These are phyloP conservation scores for Gossypium laxum DNA, from an alignment of 441 rosid genomes.

Conservation along the genomic window DNA sequence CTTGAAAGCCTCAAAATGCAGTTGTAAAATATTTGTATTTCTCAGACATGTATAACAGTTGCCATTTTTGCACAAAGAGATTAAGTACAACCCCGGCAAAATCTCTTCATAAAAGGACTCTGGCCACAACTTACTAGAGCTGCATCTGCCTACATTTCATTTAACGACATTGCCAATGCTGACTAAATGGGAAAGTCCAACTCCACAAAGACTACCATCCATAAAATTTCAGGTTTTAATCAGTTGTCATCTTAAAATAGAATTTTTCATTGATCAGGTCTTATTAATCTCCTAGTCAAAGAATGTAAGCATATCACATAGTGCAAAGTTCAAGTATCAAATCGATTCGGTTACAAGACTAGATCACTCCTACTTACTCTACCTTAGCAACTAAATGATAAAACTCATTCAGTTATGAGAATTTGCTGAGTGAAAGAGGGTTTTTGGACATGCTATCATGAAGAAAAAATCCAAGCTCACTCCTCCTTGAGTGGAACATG, in stretches of 20 bases:
- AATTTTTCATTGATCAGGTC: background rate
- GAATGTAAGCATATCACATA: background rate
- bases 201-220: background rate
- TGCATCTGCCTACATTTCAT: background rate
- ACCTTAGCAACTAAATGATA: background rate
- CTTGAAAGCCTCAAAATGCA: background rate
- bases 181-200: background rate
- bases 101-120: background rate
- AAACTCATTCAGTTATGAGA: slow-evolving; percentile 4
- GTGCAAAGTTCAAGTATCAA: background rate
- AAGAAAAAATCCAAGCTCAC: background rate
- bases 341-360: background rate
- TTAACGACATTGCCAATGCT: background rate
- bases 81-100: background rate
- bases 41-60: too few relatives aligned
- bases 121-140: background rate
- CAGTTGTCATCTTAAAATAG: background rate
- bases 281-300: slow-evolving; percentile 6
- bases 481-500: slow-evolving; percentile 8
- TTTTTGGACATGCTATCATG: background rate
- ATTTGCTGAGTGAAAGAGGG: background rate
- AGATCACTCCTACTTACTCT: background rate
- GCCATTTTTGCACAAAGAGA: background rate
- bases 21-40: background rate
- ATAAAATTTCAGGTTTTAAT: background rate